Base-by-base conservation (phyloP, 768 basidiomycete genomes). In the Pisolithus microcarpus region DNA sequence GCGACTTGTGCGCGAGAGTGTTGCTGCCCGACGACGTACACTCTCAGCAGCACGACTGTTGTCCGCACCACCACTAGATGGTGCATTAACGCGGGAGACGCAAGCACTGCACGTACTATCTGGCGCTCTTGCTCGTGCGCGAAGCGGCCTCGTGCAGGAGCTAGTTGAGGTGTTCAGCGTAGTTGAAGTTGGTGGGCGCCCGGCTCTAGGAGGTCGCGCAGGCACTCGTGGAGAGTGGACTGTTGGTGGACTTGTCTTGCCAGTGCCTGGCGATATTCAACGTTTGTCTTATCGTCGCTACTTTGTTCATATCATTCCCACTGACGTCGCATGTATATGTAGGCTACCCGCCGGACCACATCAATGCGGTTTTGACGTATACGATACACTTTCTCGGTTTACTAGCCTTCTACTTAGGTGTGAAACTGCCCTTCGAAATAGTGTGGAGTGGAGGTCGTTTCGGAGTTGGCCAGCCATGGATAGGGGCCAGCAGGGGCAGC, bases 341-440 rank as follows among this genome's bases (percentile, higher is more conserved):
- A 87, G 84, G 87, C 48, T 90, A 89, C 62, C 86, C 87, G 1
- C 85, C 87, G 36, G 85, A 89, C 55, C 87, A 91, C 52, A 87
- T 90, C 70, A 91, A 92, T 61, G 88, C 89, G 3, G 88, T 89
- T n/a, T 71, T 92, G 46, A 87, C 85, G 1, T 82, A 88, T 51
- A 81, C 87, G 1, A 73, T 91, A 10, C 90, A 91, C 66, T 91
- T 91, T 54, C 66, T 91, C 0, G 78, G 80, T 2, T 68, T 91
- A 11, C 77, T 92, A 6, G 80, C 85, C 0, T 91, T 89, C 67
- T 92, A 92, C 63, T 74, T 92, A 10, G 90, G 89, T 1, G 72
- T 91, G 53, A 90, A 87, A 56, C 78, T 91, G 0, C 90, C 90
- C 0, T 92, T 92, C 46, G 82, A 87, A 56, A 74, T 85, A 0